Evolutionary conservation across 768 basidiomycete genomes (phyloP), one percentile per base, ranked within the genome.

Genomic region (Flagelloscypha sp.): DNA sequence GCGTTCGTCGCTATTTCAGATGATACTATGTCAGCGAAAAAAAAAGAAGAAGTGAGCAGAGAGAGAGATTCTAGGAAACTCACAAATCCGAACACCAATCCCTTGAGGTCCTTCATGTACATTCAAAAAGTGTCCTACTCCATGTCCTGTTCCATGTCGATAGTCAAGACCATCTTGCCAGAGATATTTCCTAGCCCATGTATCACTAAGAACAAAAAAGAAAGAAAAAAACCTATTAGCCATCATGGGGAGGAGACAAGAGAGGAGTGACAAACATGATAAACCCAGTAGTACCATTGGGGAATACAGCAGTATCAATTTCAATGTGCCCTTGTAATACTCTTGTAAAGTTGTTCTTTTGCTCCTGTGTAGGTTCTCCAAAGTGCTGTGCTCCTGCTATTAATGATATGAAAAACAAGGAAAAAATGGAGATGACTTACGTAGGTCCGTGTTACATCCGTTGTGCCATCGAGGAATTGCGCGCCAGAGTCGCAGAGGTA

Each of bases 81-180:
- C 25, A 62, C 61, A 40, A n/a, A 68, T 60, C 13, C 68, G 58
- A 17, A 45, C 54, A 10, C 72, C 70, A 23, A 76, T 65, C 3
- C 72, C 72, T 7, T 75, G 74, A 8, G 74, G 76, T 4, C 82
- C 83, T 69, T 98, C 92, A 48, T 97, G 93, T 0, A 97, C 93
- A 42, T 95, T 95, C 36, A 98, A 59, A 62, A 84, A 98, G 45
- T 86, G 81, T 0, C 94, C 94, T 21, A 99, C 84, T 22, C 95
- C 94, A 48, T 97, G 94, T 0, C 90, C 90, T 13, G 93, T 95
- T 4, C 88, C 86, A 43, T 95, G 92, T 41, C 89, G 83, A 35
- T 6, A 27, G 25, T 29, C 89, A 22, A 93, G 68, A 10, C 89
- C 89, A 50, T 94, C 88, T 53, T 77, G 62, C 89, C 90, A 94